phyloP scores from a whole-genome alignment of 192 early-diverging fungal genomes.

The Linnemannia exigua region DNA sequence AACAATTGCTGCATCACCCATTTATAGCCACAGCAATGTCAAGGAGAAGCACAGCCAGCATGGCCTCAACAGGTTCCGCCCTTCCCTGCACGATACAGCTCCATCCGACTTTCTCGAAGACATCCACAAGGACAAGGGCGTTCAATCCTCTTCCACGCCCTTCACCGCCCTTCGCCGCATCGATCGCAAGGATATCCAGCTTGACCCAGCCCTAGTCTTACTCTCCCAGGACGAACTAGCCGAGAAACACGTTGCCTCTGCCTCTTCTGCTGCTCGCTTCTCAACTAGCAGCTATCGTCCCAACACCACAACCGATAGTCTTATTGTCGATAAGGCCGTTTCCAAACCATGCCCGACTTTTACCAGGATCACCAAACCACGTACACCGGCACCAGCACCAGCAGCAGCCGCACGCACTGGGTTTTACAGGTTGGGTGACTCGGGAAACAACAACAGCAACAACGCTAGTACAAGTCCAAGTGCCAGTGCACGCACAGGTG shows the following conservation, averaged over 20 bases:
- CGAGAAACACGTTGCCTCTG: not conserved
- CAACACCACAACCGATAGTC: not conserved
- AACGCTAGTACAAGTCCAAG: too few species aligned
- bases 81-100: not conserved
- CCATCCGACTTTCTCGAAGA: constrained; percentile 9
- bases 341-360: constrained; percentile 22
- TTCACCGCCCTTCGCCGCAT: constrained; percentile 18
- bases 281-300: not conserved
- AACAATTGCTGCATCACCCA: not conserved
- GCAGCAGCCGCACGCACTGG: not conserved
- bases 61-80: not conserved
- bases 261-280: not conserved
- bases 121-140: not conserved
- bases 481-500: too few species aligned
- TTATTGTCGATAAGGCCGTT: not conserved
- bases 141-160: not conserved
- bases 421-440: constrained; percentile 1
- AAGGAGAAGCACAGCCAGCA: not conserved
- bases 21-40: not conserved
- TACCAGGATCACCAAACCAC: constrained; percentile 28
- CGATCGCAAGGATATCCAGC: constrained; percentile 17
- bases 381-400: not conserved
- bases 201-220: not conserved
- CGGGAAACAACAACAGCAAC: not conserved
- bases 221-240: not conserved